phyloP scores from a whole-genome alignment of 331 rosid genomes.

The Quercus tomentella region DNA sequence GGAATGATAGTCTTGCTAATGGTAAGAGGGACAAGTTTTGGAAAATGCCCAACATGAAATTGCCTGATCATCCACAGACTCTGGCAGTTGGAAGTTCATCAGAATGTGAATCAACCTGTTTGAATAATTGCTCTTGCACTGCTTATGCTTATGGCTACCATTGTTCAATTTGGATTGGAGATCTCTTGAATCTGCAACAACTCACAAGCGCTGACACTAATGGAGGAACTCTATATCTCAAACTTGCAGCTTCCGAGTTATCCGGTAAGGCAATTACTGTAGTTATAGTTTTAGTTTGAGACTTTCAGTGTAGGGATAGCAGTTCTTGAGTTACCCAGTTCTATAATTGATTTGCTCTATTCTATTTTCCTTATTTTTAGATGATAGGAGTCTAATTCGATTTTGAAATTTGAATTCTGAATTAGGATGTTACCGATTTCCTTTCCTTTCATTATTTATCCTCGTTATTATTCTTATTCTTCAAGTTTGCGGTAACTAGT shows the following conservation, averaged over 20 bases:
- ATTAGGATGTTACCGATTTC: too few species aligned
- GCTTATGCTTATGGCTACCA: slow-evolving; percentile 39
- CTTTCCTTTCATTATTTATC: too few species aligned
- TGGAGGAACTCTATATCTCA: too few species aligned
- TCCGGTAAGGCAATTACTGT: too few species aligned
- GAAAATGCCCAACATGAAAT: slow-evolving; percentile 8
- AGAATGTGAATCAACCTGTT: slow-evolving; percentile 44
- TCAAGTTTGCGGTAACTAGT: too few species aligned
- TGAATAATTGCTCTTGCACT: slow-evolving; percentile 34
- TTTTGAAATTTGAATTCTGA: too few species aligned
- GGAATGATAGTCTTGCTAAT: too few species aligned
- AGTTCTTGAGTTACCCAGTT: slow-evolving; percentile 1
- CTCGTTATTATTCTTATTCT: too few species aligned
- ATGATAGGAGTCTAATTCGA: too few species aligned
- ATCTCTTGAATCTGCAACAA: slow-evolving; percentile 32
- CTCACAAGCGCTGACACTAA: neutral
- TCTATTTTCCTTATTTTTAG: too few species aligned
- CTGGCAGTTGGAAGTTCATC: slow-evolving; percentile 4
- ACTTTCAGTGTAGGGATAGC: slow-evolving; percentile 27
- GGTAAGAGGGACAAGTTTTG: slow-evolving; percentile 30
- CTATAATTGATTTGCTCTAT: too few species aligned
- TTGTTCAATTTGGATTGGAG: slow-evolving; percentile 43
- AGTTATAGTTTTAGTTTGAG: neutral
- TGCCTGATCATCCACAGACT: slow-evolving; percentile 14
- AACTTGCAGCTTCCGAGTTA: too few species aligned